Percentiles rank a stretch among this genome's conserved stretches.
These are phyloP conservation scores for Wakefieldia striispora DNA, from an alignment of 768 basidiomycete species.

Conservation along the genomic window DNA sequence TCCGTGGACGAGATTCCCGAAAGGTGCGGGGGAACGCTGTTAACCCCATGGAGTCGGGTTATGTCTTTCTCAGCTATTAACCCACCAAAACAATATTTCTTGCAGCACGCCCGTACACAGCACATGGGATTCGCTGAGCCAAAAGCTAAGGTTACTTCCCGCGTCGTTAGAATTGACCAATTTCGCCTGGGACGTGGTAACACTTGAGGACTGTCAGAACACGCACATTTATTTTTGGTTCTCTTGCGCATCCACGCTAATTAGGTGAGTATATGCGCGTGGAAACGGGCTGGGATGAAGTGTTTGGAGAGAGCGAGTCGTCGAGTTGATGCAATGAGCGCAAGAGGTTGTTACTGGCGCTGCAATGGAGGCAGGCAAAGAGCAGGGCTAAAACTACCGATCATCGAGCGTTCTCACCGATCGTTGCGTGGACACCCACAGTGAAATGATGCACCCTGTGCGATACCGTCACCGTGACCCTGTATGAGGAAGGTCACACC, in stretches of 20 bases:
- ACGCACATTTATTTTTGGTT: neutral
- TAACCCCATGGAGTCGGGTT: too few species aligned
- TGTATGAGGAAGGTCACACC: neutral
- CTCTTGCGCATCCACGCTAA: too few species aligned
- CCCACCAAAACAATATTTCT: too few species aligned
- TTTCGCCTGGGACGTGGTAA: neutral
- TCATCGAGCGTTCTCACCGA: conserved; percentile 9
- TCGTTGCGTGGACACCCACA: conserved; percentile 5
- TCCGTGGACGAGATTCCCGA: neutral
- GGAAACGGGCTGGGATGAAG: too few species aligned
- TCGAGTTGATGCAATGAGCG: too few species aligned
- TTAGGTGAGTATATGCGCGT: too few species aligned
- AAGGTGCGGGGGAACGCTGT: neutral
- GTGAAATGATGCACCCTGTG: neutral
- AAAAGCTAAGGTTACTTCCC: conserved; percentile 7
- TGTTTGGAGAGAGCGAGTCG: too few species aligned
- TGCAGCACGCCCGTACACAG: neutral
- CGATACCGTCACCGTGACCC: conserved; percentile 10
- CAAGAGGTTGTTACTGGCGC: too few species aligned
- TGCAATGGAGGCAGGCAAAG: too few species aligned
- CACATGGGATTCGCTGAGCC: neutral
- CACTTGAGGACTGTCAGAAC: too few species aligned
- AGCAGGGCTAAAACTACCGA: neutral
- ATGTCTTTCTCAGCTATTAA: conserved; percentile 6
- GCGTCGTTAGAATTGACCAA: neutral